These are phyloP conservation scores for Globisporangium spiculum DNA, from an alignment of 352 stramenopile genomes.

Conservation along the genomic window DNA sequence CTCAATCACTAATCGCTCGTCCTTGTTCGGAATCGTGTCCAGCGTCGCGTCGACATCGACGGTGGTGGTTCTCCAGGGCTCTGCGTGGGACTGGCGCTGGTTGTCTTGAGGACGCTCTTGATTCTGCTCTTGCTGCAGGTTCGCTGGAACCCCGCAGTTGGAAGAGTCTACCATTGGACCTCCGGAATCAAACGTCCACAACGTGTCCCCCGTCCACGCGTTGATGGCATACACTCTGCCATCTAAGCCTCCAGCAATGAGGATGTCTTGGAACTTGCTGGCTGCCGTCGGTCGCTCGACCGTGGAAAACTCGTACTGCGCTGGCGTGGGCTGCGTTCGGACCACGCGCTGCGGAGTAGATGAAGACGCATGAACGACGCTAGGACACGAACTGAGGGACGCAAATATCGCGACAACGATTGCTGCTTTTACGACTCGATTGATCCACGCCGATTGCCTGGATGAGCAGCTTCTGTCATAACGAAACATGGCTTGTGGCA, in stretches of 20 bases:
- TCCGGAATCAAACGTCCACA: constrained; percentile 83
- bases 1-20: constrained; percentile 30
- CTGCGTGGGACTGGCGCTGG: not conserved
- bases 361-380: not conserved
- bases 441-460: constrained; percentile 1
- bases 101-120: constrained; percentile 5
- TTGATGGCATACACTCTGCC: constrained; percentile 74
- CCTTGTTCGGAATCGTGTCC: constrained; percentile 15
- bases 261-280: constrained; percentile 34
- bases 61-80: constrained; percentile 10
- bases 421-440: not conserved
- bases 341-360: constrained; percentile 1
- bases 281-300: not conserved
- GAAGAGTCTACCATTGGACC: constrained; percentile 79
- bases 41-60: constrained; percentile 31
- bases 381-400: not conserved
- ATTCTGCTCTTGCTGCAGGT: constrained; percentile 8
- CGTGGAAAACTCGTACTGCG: constrained; percentile 9
- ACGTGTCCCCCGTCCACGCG: constrained; percentile 72
- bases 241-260: constrained; percentile 72
- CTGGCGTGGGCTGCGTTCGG: constrained; percentile 7
- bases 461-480: constrained; percentile 2
- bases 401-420: not conserved
- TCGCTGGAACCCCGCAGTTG: constrained; percentile 27
- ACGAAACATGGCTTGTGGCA: constrained; percentile 5